These are phyloP conservation scores for Pestalotiopsis sp. DNA, from an alignment of 2,329 filamentous ascomycete genomes.

Conservation along the genomic window DNA sequence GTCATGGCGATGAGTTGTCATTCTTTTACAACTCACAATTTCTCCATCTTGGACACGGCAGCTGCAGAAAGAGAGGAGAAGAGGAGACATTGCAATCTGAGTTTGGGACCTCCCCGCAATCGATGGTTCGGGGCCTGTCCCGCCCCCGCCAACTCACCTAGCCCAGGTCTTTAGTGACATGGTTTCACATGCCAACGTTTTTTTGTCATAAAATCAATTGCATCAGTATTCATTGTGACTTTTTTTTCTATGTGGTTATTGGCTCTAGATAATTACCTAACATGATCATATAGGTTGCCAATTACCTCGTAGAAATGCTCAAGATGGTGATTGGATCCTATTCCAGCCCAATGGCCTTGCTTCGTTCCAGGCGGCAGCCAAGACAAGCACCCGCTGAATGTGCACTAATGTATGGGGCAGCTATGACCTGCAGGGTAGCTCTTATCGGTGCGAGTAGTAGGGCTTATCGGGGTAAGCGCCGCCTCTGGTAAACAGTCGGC, in stretches of 20 bases:
- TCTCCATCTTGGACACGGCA: neutral
- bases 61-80: neutral
- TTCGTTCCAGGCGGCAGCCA: neutral
- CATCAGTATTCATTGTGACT: neutral
- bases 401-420: neutral
- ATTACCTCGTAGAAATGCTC: neutral
- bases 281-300: neutral
- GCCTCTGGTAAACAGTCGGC: neutral
- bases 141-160: neutral
- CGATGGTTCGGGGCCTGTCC: neutral
- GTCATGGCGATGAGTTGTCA: no score
- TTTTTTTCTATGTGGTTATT: neutral
- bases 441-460: neutral
- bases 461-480: neutral
- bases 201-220: neutral
- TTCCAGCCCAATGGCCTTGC: neutral
- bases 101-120: neutral
- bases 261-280: neutral
- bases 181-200: neutral
- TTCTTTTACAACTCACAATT: no score
- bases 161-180: neutral
- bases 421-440: neutral
- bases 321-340: neutral
- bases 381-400: no score
- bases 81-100: neutral